Conservation (phyloP, 2,329 filamentous ascomycete genomes). For the Ceratocystis cubensis region DNA sequence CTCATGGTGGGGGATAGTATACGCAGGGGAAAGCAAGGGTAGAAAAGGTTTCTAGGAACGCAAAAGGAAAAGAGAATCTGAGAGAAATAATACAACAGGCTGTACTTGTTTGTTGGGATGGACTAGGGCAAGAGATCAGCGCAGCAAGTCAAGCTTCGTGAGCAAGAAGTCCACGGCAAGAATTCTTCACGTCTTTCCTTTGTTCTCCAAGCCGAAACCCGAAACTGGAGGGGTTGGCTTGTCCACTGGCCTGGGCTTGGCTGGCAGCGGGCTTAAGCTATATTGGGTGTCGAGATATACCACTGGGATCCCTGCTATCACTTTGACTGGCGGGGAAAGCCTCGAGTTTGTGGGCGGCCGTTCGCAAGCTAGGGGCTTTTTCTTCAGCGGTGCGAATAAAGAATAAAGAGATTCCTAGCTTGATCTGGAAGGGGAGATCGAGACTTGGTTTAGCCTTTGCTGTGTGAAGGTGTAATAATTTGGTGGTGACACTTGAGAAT, state of each 20-base stretch:
- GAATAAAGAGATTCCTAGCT: not conserved
- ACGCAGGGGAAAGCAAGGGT: not conserved
- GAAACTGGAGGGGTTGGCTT: constrained; percentile 9
- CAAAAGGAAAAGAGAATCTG: not conserved
- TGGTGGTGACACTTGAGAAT: not conserved
- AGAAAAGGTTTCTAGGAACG: not conserved
- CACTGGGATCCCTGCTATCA: not conserved
- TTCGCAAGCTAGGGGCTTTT: not conserved
- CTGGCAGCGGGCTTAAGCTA: constrained; percentile 4
- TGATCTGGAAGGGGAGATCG: not conserved
- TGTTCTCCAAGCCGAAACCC: not conserved
- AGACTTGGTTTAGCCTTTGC: not conserved
- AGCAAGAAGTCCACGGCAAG: not conserved
- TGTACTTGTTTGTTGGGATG: too few species aligned
- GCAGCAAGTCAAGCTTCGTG: not conserved
- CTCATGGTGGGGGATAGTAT: constrained; percentile 16
- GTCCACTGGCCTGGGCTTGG: not conserved
- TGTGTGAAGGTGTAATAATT: not conserved
- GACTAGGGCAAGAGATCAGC: too few species aligned
- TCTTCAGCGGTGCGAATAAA: not conserved
- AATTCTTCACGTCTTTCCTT: not conserved
- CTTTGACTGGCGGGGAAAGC: constrained; percentile 8
- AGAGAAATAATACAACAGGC: not conserved
- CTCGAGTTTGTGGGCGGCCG: not conserved
- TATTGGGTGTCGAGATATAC: constrained; percentile 10